Percentiles rank a stretch among this genome's conserved stretches.
These are phyloP conservation scores for Candida golubevii DNA, from an alignment of 805 yeast species.

Conservation along the genomic window DNA sequence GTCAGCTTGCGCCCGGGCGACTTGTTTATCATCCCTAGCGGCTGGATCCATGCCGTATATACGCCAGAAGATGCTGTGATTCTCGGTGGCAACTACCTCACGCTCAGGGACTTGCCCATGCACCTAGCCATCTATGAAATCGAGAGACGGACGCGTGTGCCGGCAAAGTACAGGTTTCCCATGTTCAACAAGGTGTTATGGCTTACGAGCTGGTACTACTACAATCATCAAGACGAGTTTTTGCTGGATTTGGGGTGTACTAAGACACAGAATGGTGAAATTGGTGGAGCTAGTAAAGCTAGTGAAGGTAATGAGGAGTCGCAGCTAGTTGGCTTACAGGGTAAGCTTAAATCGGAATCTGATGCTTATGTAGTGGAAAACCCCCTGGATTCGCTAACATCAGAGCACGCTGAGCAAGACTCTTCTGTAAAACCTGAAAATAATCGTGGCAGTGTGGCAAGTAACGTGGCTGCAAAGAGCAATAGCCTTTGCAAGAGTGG, in stretches of 20 bases:
- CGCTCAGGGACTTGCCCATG: conserved; percentile 55
- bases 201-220: conserved; percentile 51
- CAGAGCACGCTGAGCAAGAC: background rate
- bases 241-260: conserved; percentile 7
- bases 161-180: conserved; percentile 74
- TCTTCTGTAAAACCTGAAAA: background rate
- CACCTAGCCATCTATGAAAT: conserved; percentile 60
- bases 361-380: no score
- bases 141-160: conserved; percentile 68
- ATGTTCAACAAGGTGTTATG: conserved; percentile 66
- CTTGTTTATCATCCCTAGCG: conserved; percentile 78
- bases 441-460: background rate
- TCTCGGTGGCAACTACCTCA: conserved; percentile 84
- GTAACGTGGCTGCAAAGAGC: background rate
- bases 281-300: background rate
- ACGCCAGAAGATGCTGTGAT: conserved; percentile 79
- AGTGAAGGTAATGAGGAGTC: background rate
- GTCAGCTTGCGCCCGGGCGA: conserved; percentile 61
- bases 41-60: conserved; percentile 89
- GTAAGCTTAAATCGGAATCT: background rate
- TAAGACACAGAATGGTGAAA: no score
- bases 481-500: background rate
- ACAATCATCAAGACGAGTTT: conserved; percentile 23
- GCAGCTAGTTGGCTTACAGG: background rate
- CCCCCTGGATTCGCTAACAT: background rate